phyloP scores from a whole-genome alignment of 1,139 yeast genomes.

The Magnusiomyces suaveolens region DNA sequence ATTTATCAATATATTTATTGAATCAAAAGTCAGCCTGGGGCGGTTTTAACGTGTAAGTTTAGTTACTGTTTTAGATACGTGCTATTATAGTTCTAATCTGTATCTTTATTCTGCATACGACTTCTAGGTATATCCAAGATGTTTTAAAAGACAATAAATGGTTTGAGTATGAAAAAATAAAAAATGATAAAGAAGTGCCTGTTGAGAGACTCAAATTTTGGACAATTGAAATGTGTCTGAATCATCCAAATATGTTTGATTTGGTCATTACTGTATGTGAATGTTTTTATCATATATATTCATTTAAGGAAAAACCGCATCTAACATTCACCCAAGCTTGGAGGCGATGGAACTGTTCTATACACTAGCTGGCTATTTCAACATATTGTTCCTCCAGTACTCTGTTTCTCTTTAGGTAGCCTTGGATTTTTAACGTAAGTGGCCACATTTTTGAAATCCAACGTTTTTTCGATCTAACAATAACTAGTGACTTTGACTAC shows the following conservation, averaged over 20 bases:
- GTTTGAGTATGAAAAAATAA: constrained; percentile 38
- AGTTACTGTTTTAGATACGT: not conserved
- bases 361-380: constrained; percentile 56
- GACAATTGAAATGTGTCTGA: constrained; percentile 44
- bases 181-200: constrained; percentile 33
- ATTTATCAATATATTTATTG: constrained; percentile 51
- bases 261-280: constrained; percentile 35
- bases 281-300: too few relatives aligned
- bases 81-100: not conserved
- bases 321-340: constrained; percentile 38
- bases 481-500: constrained; percentile 51
- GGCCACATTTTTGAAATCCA: not conserved
- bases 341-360: constrained; percentile 86
- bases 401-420: constrained; percentile 74
- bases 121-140: constrained; percentile 40
- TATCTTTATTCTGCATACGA: not conserved
- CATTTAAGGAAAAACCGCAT: not conserved
- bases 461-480: not conserved
- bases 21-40: constrained; percentile 33
- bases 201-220: constrained; percentile 43
- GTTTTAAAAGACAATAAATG: constrained; percentile 38
- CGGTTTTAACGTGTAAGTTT: constrained; percentile 28
- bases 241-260: constrained; percentile 45
- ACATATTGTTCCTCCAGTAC: constrained; percentile 69
- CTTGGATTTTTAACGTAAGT: constrained; percentile 58